These are phyloP conservation scores for Cantharellus cinnabarinus DNA, from an alignment of 768 basidiomycete species.

Conservation along the genomic window DNA sequence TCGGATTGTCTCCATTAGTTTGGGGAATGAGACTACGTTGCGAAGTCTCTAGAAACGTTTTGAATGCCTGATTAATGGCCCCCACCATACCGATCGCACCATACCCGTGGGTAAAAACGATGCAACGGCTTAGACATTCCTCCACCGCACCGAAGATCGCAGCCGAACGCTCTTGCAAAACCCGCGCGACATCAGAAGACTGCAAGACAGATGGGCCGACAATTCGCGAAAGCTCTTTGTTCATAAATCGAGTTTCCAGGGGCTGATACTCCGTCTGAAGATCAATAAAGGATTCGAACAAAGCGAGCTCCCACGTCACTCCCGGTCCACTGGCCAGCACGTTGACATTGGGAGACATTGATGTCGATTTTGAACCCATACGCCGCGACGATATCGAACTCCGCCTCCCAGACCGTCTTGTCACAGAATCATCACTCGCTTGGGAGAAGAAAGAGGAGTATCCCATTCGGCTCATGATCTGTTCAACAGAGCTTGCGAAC, in stretches of 20 bases:
- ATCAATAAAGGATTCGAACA: constrained; percentile 89
- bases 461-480: constrained; percentile 50
- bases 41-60: constrained; percentile 34
- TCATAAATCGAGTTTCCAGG: constrained; percentile 54
- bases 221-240: constrained; percentile 30
- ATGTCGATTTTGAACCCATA: constrained; percentile 12
- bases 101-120: constrained; percentile 76
- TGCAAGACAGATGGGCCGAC: constrained; percentile 10
- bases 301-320: constrained; percentile 57
- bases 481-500: constrained; percentile 52
- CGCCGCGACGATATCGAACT: constrained; percentile 18
- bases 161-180: constrained; percentile 52
- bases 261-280: constrained; percentile 68
- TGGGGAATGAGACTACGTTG: constrained; percentile 7
- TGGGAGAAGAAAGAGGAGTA: constrained; percentile 20
- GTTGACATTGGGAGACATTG: constrained; percentile 10
- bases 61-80: constrained; percentile 51
- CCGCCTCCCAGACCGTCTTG: constrained; percentile 12
- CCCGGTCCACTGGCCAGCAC: constrained; percentile 23
- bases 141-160: constrained; percentile 63
- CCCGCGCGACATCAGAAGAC: constrained; percentile 24
- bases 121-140: constrained; percentile 55
- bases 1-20: background rate
- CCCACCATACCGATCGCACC: constrained; percentile 53
- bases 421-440: constrained; percentile 5